phyloP scores from a whole-genome alignment of 495 filamentous ascomycete species.

The Xylaria palmicola region DNA sequence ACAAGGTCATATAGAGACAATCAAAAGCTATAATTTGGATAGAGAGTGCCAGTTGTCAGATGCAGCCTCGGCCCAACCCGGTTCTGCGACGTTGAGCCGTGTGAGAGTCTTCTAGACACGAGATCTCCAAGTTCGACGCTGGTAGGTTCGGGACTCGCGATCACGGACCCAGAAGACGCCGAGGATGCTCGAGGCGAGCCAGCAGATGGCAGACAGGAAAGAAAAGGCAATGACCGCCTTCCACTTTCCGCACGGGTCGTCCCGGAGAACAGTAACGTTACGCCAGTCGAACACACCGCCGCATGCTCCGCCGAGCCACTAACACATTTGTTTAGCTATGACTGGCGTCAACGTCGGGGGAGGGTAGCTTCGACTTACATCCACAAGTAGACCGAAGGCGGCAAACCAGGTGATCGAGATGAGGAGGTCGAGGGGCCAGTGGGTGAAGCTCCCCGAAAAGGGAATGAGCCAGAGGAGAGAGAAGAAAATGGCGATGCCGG shows the following conservation, averaged over 20 bases:
- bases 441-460: slow-evolving; percentile 43
- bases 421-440: slow-evolving; percentile 55
- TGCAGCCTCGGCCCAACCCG: not conserved
- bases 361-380: slow-evolving; percentile 35
- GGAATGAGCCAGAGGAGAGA: slow-evolving; percentile 50
- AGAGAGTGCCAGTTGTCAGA: not conserved
- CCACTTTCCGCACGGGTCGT: slow-evolving; percentile 60
- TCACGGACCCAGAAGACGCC: slow-evolving; percentile 47
- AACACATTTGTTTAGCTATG: not conserved
- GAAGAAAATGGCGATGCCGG: slow-evolving; percentile 46
- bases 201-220: slow-evolving; percentile 66
- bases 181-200: slow-evolving; percentile 60
- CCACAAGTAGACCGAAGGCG: slow-evolving; percentile 61
- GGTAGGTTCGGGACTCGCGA: slow-evolving; percentile 25
- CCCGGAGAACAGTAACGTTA: slow-evolving; percentile 76
- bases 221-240: slow-evolving; percentile 66
- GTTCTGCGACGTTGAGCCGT: not conserved
- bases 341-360: slow-evolving; percentile 3
- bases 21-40: not conserved
- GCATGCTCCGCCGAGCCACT: slow-evolving; percentile 47
- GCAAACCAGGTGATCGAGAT: slow-evolving; percentile 64
- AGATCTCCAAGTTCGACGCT: slow-evolving; percentile 43
- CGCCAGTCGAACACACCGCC: slow-evolving; percentile 84
- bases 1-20: not conserved
- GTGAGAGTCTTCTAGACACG: slow-evolving; percentile 35